Evolutionary conservation across 331 rosid species (phyloP), one percentile per base, ranked within the genome.

Genomic region (Dryas integrifolia): DNA sequence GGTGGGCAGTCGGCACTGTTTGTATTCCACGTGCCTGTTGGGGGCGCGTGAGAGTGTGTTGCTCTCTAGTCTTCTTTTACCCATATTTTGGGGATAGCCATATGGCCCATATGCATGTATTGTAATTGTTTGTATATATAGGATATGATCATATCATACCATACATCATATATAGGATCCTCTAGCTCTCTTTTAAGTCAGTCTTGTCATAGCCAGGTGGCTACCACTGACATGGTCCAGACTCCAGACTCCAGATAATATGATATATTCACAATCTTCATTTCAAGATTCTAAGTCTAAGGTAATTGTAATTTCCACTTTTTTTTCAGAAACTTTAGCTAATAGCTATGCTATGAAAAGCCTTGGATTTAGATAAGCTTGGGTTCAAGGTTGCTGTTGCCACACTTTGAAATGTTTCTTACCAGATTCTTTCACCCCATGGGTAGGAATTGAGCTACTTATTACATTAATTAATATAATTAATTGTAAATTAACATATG

Each of bases 201-300:
- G 35, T 30, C 35, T 30, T 30, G 58, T 67, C 72, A 67, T 47
- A 18, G 30, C 72, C 72, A 67, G 72, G 72, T 67, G 72, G 58
- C 60, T 67, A 12, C 12, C 56, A 65, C 47, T 67, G 0, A 40
- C 72, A 15, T 15, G 26, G 44, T 50, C 44, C 45, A 15, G 1
- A 9, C 7, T 50, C 44, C 45, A 15, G 1, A 9, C 7, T 44
- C 9, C 65, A 3, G 30, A 14, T 6, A 7, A 13, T 11, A 60
- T 2, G 11, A 21, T 21, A 38, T 38, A 38, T 38, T 60, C 16
- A 13, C 46, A 2, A 5, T 38, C 21, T 60, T 38, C 45, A 38
- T 10, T 60, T 38, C 45, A 38, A 40, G 21, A 60, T 60, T 60
- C 65, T 35, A 1, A 30, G 35, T 1, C 35, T 3, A 21, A 21